Conservation (phyloP, 2,329 filamentous ascomycete genomes). For the Cladorrhinum sp. region DNA sequence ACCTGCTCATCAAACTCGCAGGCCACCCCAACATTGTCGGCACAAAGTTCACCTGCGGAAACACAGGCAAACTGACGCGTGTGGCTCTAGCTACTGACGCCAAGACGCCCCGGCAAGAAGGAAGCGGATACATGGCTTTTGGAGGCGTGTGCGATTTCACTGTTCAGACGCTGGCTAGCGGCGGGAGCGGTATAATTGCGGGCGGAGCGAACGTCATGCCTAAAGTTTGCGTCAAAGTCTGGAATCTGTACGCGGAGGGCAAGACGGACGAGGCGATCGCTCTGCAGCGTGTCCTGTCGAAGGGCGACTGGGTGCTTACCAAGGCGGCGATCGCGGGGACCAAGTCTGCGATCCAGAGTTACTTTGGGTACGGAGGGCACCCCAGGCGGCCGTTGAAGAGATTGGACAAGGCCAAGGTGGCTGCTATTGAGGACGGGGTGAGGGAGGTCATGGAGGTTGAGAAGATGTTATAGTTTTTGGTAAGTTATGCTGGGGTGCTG, state of each 20-base stretch:
- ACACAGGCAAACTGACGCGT: slow-evolving; percentile 83
- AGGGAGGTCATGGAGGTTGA: slow-evolving; percentile 66
- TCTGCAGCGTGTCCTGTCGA: slow-evolving; percentile 73
- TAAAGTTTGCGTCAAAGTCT: slow-evolving; percentile 74
- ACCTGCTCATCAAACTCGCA: slow-evolving; percentile 76
- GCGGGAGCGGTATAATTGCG: slow-evolving; percentile 80
- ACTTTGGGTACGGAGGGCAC: slow-evolving; percentile 77
- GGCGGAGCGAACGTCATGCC: slow-evolving; percentile 84
- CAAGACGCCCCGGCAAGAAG: slow-evolving; percentile 58
- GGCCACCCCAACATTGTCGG: slow-evolving; percentile 81
- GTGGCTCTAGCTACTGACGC: slow-evolving; percentile 72
- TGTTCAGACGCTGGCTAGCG: slow-evolving; percentile 73
- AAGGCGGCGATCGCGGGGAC: slow-evolving; percentile 83
- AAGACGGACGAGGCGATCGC: slow-evolving; percentile 71
- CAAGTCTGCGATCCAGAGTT: slow-evolving; percentile 75
- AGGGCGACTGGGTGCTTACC: slow-evolving; percentile 79
- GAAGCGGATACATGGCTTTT: slow-evolving; percentile 76
- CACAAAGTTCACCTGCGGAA: slow-evolving; percentile 89
- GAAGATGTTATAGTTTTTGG: slow-evolving; percentile 41
- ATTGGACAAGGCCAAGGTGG: slow-evolving; percentile 55
- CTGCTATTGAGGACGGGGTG: slow-evolving; percentile 53
- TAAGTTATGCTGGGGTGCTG: too few species aligned
- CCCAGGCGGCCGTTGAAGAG: slow-evolving; percentile 71
- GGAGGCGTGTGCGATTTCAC: slow-evolving; percentile 88
- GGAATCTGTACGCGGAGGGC: slow-evolving; percentile 71